Conservation (phyloP, 148 eudicot species). For the Agrostemma githago region DNA sequence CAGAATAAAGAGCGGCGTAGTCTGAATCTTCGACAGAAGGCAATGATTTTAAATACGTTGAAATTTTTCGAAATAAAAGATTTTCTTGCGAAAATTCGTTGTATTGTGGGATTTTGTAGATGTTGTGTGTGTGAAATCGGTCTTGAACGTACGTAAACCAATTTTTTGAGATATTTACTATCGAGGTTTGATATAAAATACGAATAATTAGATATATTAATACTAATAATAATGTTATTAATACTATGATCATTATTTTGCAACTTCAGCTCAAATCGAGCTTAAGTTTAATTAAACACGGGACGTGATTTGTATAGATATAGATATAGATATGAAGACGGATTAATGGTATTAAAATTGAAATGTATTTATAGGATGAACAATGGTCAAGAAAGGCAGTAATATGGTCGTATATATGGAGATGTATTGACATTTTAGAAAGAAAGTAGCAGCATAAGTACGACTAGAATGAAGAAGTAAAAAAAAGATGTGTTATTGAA, state of each 20-base stretch:
- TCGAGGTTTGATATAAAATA: conserved; percentile 33
- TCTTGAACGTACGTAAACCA: conserved; percentile 27
- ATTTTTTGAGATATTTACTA: conserved; percentile 22
- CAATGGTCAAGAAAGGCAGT: conserved; percentile 13
- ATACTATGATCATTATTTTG: conserved; percentile 18
- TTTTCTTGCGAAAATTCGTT: conserved; percentile 53
- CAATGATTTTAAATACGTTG: conserved; percentile 46
- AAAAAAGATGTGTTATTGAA: background rate
- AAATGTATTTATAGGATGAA: background rate
- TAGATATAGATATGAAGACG: background rate
- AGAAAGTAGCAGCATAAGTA: conserved; percentile 22
- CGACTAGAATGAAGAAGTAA: conserved; percentile 18
- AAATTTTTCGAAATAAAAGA: conserved; percentile 38
- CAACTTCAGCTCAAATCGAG: background rate
- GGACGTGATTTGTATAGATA: background rate
- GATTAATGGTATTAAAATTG: background rate
- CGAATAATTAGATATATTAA: conserved; percentile 15
- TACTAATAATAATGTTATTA: conserved; percentile 14
- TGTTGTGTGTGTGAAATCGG: conserved; percentile 33
- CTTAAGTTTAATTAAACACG: background rate
- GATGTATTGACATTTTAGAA: conserved; percentile 6
- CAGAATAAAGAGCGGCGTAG: conserved; percentile 46
- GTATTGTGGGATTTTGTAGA: conserved; percentile 54
- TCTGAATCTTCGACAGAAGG: conserved; percentile 54
- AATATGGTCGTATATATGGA: conserved; percentile 3